Evolutionary conservation across 129 eudicot genomes (phyloP).

Genomic region (Helichrysum umbraculigerum): DNA sequence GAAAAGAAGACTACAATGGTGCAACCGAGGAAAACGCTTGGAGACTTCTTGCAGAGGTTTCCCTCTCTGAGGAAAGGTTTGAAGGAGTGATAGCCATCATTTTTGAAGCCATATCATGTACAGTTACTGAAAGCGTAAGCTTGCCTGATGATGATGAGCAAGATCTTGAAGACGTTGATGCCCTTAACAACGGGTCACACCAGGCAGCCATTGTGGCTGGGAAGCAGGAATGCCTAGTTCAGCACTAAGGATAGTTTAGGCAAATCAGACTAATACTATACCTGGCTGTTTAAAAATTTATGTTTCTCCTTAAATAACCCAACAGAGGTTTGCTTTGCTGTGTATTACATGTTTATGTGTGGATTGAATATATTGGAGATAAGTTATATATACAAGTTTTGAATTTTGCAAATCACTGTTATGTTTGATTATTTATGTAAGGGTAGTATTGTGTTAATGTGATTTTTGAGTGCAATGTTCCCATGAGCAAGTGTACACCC

Average conservation of each 20-base stretch:
- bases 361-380: constrained; percentile 21
- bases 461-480: too few relatives aligned
- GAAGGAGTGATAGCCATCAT: constrained; percentile 75
- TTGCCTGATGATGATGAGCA: constrained; percentile 22
- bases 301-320: constrained; percentile 35
- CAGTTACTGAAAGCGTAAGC: constrained; percentile 30
- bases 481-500: too few relatives aligned
- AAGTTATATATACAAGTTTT: constrained; percentile 9
- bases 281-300: constrained; percentile 12
- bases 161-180: constrained; percentile 54
- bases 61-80: constrained; percentile 86
- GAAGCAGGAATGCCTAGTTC: constrained; percentile 66
- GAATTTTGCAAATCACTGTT: too few relatives aligned
- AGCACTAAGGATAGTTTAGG: constrained; percentile 37
- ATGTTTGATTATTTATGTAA: too few relatives aligned
- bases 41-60: constrained; percentile 98
- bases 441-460: too few relatives aligned
- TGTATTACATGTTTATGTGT: constrained; percentile 24
- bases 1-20: constrained; percentile 77
- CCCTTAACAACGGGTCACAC: constrained; percentile 44
- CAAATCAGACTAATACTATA: constrained; percentile 8
- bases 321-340: constrained; percentile 28
- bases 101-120: constrained; percentile 73
- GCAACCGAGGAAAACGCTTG: constrained; percentile 94
- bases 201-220: constrained; percentile 52